Base-by-base conservation (phyloP, 2,329 filamentous ascomycete species). In the Tolypocladium album region DNA sequence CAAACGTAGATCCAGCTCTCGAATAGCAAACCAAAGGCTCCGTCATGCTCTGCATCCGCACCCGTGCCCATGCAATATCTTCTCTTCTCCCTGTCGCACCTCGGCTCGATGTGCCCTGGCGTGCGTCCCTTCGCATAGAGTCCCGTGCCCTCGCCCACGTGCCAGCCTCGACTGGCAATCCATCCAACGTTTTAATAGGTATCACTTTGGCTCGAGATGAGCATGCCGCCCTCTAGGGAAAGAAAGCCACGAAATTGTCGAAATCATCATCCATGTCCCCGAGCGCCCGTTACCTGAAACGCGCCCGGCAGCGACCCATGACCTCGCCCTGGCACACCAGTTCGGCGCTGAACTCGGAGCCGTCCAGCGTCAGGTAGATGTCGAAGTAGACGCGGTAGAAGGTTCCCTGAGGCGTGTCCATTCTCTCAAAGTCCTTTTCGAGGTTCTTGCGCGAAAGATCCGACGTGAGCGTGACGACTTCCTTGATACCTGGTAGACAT, bases 271-370 rank as follows among this genome's bases (percentile, higher is more conserved):
- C 7, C 20, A 3, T 17, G 24, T 36, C 24, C 36, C 24, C 4
- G 15, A 4, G 20, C 31, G 50, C 52, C 47, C 13, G 57, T 74
- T 78, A 88, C 75, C 84, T 81, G 82, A 97, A 97, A 72, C 92
- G 85, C 61, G 93, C 90, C 64, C 92, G 88, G 83, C 93, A 97
- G 65, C 93, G 87, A 65, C 94, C 94, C 94, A 97, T 99, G 66
- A 99, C 92, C 75, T 97, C 94, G 70, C 94, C 94, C 75, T 99
- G 94, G 78, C 94, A 99, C n/a, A 97, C 93, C 45, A 99, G 80
- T 78, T 97, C 94, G 58, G 94, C 94, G 68, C 94, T 97, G 80
- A 99, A 97, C 74, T 99, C 94, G 58, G 90, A 96, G 27, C 94
- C 94, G 70, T 99, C 94, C 20, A 99, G 87, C 0, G 94, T 97